phyloP scores from a whole-genome alignment of 192 early-diverging fungal species.

The Kappamyces sp. region DNA sequence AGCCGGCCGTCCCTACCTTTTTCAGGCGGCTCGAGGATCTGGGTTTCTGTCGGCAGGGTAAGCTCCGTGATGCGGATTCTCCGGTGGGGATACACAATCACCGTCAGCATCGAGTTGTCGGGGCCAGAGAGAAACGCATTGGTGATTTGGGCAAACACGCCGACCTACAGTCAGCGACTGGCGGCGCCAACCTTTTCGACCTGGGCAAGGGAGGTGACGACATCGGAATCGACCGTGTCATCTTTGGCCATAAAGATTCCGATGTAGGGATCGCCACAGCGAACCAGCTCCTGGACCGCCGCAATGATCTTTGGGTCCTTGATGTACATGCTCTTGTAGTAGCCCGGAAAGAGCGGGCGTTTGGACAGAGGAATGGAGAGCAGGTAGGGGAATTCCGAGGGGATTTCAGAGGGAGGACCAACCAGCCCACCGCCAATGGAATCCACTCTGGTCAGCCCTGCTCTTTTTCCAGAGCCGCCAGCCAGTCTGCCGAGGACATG shows the following conservation, averaged over 20 bases:
- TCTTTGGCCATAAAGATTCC: slow-evolving; percentile 92
- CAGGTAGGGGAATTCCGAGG: slow-evolving; percentile 88
- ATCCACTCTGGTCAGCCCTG: background rate
- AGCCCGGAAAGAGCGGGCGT: slow-evolving; percentile 91
- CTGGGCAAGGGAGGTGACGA: slow-evolving; percentile 66
- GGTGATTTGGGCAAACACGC: slow-evolving; percentile 97
- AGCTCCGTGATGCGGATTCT: slow-evolving; percentile 75
- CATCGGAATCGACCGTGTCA: slow-evolving; percentile 80
- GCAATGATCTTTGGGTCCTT: slow-evolving; percentile 88
- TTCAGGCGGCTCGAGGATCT: slow-evolving; percentile 13
- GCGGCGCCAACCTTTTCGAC: slow-evolving; percentile 75
- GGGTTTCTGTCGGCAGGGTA: slow-evolving; percentile 28
- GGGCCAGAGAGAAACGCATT: slow-evolving; percentile 72
- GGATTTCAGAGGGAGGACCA: no score
- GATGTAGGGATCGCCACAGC: slow-evolving; percentile 92
- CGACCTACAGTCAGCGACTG: no score
- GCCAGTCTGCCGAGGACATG: background rate
- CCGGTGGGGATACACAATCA: slow-evolving; percentile 93
- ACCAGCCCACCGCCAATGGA: slow-evolving; percentile 20
- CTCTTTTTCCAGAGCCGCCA: slow-evolving; percentile 2
- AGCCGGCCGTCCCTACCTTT: slow-evolving; percentile 7
- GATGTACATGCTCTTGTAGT: slow-evolving; percentile 97
- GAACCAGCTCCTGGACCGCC: slow-evolving; percentile 85
- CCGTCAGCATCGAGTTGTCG: slow-evolving; percentile 67
- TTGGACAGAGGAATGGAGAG: slow-evolving; percentile 89